Evolutionary conservation across 306 rosid genomes (phyloP).

Genomic region (Inga leiocalycina): DNA sequence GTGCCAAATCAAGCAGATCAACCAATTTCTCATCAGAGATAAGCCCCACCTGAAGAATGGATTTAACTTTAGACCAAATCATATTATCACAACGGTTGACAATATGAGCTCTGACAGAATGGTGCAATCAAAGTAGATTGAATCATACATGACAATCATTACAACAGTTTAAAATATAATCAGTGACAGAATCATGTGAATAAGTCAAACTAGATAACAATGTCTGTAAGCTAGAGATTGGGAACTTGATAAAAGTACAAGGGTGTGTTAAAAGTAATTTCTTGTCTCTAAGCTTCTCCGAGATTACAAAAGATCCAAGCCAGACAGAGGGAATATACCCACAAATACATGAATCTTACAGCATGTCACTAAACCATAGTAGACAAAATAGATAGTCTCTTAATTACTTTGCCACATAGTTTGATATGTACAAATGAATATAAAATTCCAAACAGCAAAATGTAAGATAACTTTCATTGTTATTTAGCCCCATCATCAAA

Average conservation of each 20-base stretch:
- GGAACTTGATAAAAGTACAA: neutral
- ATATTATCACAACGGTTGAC: constrained; percentile 26
- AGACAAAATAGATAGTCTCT: neutral
- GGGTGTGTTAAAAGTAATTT: neutral
- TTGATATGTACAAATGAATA: neutral
- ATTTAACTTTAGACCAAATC: constrained; percentile 35
- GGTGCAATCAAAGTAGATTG: neutral
- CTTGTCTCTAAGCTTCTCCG: neutral
- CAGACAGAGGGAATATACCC: neutral
- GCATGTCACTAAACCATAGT: neutral
- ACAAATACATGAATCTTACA: neutral
- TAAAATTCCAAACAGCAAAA: neutral
- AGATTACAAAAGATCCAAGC: neutral
- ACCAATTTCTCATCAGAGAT: constrained; percentile 96
- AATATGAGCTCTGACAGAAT: constrained; percentile 13
- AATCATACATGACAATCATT: neutral
- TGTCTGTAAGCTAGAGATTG: neutral
- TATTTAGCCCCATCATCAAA: neutral
- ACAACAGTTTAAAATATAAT: neutral
- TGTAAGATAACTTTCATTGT: neutral
- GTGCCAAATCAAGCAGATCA: constrained; percentile 96
- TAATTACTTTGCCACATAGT: neutral
- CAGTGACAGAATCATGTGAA: neutral
- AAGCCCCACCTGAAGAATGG: constrained; percentile 84
- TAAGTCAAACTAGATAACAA: neutral